Base-by-base conservation (phyloP, 352 stramenopile genomes). In the Phytophthora sp. region DNA sequence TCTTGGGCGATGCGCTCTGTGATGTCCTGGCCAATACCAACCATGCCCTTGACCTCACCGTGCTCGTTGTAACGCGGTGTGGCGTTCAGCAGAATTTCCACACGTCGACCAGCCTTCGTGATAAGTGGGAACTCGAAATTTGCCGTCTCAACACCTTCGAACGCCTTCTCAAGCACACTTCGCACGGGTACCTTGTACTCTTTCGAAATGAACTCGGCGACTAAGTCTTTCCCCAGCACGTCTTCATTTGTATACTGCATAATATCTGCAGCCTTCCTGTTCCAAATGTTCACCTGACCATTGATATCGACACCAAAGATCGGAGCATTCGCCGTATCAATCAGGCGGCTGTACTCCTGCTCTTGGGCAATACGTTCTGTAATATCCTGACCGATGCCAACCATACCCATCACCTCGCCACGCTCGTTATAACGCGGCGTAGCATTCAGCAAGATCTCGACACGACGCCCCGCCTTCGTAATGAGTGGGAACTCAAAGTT, bases 271-370 rank as follows among this genome's bases (percentile, higher is more conserved):
- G 77, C 87, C 53, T 88, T 91, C 2, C 87, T 58, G 39, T 95
- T 96, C 83, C 85, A 96, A 18, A 79, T 79, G 17, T 74, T 73
- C 28, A 77, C 62, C 1, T 45, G 31, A 1, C 65, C 60, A 1
- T 72, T 55, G 0, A 50, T 59, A 18, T 78, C 69, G 12, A 82
- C 67, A 17, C 85, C 88, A 43, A 96, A 93, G 35, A 94, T 95
- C 34, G 84, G 82, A 13, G 84, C 79, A 45, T 96, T 94, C 0
- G 88, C 85, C 10, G 82, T 93, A 43, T 96, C 88, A 27, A 96
- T 91, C 1, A 95, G 34, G 0, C 82, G 69, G 0, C 54, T 77
- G 48, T 92, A 91, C 56, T 94, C 81, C 10, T 90, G 76, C 18
- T 96, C 80, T 34, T 96, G 78, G 0, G 69, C 74, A 42, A 77